Percentiles rank a stretch among this genome's conserved stretches.
Conservation (phyloP, 306 rosid genomes). For the Cucurbita argyrosperma region DNA sequence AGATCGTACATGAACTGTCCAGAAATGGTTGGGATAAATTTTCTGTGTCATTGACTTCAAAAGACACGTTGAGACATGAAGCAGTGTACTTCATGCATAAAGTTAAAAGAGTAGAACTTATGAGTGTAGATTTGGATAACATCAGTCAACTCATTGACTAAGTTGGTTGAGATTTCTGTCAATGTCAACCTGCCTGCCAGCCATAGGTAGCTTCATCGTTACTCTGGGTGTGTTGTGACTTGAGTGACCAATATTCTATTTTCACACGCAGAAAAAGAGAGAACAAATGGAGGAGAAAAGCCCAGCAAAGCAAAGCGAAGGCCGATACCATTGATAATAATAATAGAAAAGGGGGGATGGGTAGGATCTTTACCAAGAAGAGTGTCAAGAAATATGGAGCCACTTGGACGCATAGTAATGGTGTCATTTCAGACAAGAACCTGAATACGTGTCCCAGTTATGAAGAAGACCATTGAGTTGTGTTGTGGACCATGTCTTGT, state of each 20-base stretch:
- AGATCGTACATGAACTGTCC: neutral
- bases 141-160: neutral
- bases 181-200: neutral
- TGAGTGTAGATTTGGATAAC: neutral
- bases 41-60: neutral
- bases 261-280: no score
- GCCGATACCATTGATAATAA: no score
- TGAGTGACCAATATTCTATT: no score
- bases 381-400: neutral
- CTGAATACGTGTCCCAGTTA: constrained; percentile 10
- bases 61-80: neutral
- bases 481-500: neutral
- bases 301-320: no score
- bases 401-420: neutral
- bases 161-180: neutral
- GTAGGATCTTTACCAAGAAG: neutral
- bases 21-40: neutral
- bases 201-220: neutral
- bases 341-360: neutral
- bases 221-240: neutral
- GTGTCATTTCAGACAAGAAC: constrained; percentile 22
- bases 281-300: no score
- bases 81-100: neutral
- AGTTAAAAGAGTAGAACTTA: neutral
- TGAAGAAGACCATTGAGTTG: neutral